Conservation (phyloP, 306 rosid species). For the Rosa rugosa region DNA sequence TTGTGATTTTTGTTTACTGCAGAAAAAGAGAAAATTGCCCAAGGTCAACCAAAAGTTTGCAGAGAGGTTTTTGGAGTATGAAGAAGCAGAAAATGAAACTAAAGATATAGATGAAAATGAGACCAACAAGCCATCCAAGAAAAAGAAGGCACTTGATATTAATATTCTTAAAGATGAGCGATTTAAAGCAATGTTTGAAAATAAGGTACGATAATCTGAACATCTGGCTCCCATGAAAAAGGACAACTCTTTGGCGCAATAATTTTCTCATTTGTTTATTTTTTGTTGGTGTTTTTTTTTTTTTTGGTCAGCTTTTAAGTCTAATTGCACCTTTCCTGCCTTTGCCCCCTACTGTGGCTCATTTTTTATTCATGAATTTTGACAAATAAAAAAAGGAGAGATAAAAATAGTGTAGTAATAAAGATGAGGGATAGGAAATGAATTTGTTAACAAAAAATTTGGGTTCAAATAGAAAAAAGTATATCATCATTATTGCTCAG, state of each 20-base stretch:
- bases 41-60: constrained; percentile 73
- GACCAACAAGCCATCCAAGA: constrained; percentile 62
- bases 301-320: not conserved
- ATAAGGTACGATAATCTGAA: constrained; percentile 50
- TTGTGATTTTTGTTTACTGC: constrained; percentile 29
- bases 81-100: constrained; percentile 56
- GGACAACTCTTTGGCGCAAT: not conserved
- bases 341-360: not conserved
- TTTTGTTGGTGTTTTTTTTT: not conserved
- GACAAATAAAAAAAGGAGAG: not conserved
- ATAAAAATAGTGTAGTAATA: too few species aligned
- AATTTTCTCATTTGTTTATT: too few species aligned
- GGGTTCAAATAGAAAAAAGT: not conserved
- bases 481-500: not conserved
- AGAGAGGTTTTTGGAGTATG: constrained; percentile 56
- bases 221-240: not conserved
- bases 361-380: not conserved
- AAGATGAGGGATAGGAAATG: not conserved
- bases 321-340: not conserved
- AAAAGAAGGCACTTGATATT: constrained; percentile 56
- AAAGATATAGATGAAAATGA: constrained; percentile 48
- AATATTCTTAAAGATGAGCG: constrained; percentile 75
- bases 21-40: constrained; percentile 80
- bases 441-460: not conserved
- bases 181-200: constrained; percentile 54